Base-by-base conservation (phyloP, 441 rosid species). In the Erodium texanum region DNA sequence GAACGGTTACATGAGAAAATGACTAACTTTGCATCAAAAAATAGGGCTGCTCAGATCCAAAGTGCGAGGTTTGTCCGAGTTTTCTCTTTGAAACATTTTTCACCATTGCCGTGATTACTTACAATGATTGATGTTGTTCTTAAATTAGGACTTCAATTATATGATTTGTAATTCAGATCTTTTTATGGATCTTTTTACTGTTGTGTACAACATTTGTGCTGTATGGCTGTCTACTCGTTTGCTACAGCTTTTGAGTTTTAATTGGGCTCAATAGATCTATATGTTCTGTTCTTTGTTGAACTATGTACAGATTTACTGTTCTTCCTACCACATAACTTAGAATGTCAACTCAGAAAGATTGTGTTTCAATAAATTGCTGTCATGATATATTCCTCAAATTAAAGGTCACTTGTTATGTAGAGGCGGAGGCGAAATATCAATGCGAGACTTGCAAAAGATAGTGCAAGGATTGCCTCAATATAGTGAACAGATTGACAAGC, bases 401-500 rank as follows among this genome's bases (percentile, higher is more conserved):
- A 48, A 72, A 65, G n/a, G 52, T 72, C 29, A 12, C 24, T 58
- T 68, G 43, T 66, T 80, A 54, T 68, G 36, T 67, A 95, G 99
- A 83, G 92, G 84, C 73, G 89, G 90, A 20, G 75, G 73, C 63
- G 99, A 95, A 73, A 82, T 90, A 74, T 92, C 99, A 34, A 92
- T 98, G 32, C 76, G 89, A 78, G 99, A 95, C 66, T 83, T 95
- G 81, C 98, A 92, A 80, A 88, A 89, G 84, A 92, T 95, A 97
- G 97, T 95, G 80, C 99, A 95, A 79, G 91, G 98, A 20, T 83
- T 95, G 83, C 97, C 98, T 23, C 98, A 95, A 68, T 95, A 92
- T 77, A 92, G 95, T 82, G 96, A 95, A 72, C 98, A 92, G 79
- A 90, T 95, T 80, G 99, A 95, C 81, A 95, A 95, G 82, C 89